phyloP scores from a whole-genome alignment of 345 rosid species.

The Heritiera fomes region DNA sequence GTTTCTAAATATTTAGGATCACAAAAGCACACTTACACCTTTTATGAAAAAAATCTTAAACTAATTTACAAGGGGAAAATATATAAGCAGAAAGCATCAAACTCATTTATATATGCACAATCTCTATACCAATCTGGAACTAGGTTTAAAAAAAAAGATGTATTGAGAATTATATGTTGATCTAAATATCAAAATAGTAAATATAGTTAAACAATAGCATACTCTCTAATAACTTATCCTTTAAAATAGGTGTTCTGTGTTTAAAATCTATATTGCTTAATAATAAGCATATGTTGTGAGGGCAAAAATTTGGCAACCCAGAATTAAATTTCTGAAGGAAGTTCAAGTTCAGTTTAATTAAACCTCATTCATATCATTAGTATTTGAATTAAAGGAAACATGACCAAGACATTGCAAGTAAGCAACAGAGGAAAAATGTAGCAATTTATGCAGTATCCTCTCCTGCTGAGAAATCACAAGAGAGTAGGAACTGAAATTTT shows the following conservation, averaged over 20 bases:
- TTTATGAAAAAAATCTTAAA: neutral
- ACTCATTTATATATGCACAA: neutral
- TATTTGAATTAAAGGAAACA: neutral
- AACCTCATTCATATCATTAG: neutral
- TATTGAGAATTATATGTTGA: neutral
- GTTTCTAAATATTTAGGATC: neutral
- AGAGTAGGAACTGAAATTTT: neutral
- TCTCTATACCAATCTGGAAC: neutral
- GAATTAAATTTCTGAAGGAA: neutral
- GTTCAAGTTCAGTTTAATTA: conserved; percentile 1
- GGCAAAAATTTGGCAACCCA: neutral
- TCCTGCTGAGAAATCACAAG: neutral
- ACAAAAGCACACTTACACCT: neutral
- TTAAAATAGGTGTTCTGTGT: neutral
- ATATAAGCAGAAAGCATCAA: neutral
- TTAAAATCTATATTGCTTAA: conserved; percentile 10
- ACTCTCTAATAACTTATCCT: neutral
- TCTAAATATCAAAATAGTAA: neutral
- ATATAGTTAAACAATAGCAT: neutral
- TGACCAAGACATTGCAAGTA: neutral
- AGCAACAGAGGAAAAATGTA: conserved; percentile 1
- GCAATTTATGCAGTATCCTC: neutral
- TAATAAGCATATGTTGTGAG: neutral
- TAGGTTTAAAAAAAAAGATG: neutral
- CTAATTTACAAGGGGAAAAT: neutral